A percentile compares a stretch with the other conserved stretches of the same genome.
These are phyloP conservation scores for Wickerhamiella brachini DNA, from an alignment of 805 yeast genomes.

Conservation along the genomic window DNA sequence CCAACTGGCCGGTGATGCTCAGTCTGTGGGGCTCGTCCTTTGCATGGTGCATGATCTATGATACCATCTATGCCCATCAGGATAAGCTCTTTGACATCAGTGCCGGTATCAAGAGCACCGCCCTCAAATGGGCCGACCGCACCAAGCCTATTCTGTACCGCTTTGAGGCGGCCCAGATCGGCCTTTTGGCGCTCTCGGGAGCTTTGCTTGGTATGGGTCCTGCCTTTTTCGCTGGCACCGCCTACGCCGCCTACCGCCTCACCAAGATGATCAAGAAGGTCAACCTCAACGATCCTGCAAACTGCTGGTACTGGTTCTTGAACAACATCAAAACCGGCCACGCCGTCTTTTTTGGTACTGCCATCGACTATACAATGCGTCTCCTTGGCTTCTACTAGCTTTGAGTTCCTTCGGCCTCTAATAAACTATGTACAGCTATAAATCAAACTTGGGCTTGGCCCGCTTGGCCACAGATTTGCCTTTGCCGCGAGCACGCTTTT, in stretches of 20 bases:
- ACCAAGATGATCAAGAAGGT: conserved; percentile 57
- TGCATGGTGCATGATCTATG: conserved; percentile 92
- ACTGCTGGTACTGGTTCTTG: conserved; percentile 73
- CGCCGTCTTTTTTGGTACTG: conserved; percentile 24
- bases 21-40: conserved; percentile 67
- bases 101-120: conserved; percentile 92
- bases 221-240: conserved; percentile 54
- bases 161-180: conserved; percentile 54
- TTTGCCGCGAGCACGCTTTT: conserved; percentile 1
- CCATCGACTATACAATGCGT: conserved; percentile 25
- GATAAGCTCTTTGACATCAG: conserved; percentile 76
- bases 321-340: conserved; percentile 57
- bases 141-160: conserved; percentile 58
- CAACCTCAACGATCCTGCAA: conserved; percentile 60
- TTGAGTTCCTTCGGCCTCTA: background rate
- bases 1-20: conserved; percentile 60
- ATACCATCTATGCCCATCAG: conserved; percentile 94
- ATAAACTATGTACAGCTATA: background rate
- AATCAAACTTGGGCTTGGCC: conserved; percentile 1
- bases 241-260: conserved; percentile 55
- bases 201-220: conserved; percentile 71
- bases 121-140: conserved; percentile 80
- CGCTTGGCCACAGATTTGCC: background rate
- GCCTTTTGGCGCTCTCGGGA: conserved; percentile 54
- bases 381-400: conserved; percentile 3